Base-by-base conservation (phyloP, 2,329 filamentous ascomycete species). In the Xylariaceae sp. region DNA sequence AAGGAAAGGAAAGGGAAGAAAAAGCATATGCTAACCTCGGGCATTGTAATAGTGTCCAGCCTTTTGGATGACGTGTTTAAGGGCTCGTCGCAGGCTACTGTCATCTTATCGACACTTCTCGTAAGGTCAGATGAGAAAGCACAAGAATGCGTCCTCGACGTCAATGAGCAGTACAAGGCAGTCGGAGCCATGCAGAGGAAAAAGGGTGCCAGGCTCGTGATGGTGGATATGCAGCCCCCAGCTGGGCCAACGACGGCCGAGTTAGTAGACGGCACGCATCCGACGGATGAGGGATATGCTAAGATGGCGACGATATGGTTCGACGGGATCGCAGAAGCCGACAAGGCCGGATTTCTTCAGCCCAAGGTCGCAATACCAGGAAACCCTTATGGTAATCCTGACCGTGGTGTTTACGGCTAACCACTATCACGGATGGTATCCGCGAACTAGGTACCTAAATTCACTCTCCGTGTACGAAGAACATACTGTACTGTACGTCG, bases 261-360 rank as follows among this genome's bases (percentile, higher is more conserved):
- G 32, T 51, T 72, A n/a, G 60, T 56, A 5, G 71, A 72, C 51
- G 67, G 67, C 36, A 68, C 57, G 0, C 70, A 72, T 49, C 71
- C 71, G 5, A 65, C 58, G 18, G 66, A 71, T 41, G 59, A 18
- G 0, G 72, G 71, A 0, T 73, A 72, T 51, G 41, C 44, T 19
- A 70, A 69, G 60, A 72, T 73, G 69, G 71, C 68, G 2, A 29
- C 49, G 1, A 57, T 72, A 15, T 71, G 65, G 63, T 64, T 63
- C 45, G 41, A 56, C 0, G 68, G 65, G 8, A 65, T 72, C 47
- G 47, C 64, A 41, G 56, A 66, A n/a, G 70, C 66, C 1, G 56
- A 61, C 16, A 8, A 30, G 0, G 51, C 49, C n/a, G 51, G 57
- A 3, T 65, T 64, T 29, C 54, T 70, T 19, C 42, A 53, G 19